Evolutionary conservation across 2,329 filamentous ascomycete genomes (phyloP).

Genomic region (Pseudopyricularia cyperi): DNA sequence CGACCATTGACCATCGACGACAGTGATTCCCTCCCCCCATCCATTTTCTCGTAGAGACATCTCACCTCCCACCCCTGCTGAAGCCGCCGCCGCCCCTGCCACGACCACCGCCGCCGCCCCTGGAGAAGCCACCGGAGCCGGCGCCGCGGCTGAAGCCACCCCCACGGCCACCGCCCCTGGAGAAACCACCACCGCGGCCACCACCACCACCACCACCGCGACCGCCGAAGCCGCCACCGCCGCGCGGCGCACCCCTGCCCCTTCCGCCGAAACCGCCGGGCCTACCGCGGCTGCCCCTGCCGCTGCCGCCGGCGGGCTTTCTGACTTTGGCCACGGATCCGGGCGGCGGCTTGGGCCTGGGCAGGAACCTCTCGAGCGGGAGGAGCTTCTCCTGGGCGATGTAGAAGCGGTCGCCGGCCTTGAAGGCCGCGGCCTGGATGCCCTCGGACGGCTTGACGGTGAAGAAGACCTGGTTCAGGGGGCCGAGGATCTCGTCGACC

Average conservation of each 20-base stretch:
- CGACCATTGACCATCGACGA: background rate
- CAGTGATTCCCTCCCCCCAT: background rate
- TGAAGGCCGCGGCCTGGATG: constrained; percentile 90
- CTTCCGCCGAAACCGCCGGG: constrained; percentile 25
- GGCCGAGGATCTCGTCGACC: constrained; percentile 94
- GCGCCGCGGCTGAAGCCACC: constrained; percentile 14
- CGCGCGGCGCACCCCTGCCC: constrained; percentile 15
- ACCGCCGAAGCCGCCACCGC: constrained; percentile 17
- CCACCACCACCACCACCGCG: constrained; percentile 11
- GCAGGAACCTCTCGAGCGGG: constrained; percentile 89
- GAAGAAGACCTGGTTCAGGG: constrained; percentile 97
- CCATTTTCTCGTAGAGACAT: background rate
- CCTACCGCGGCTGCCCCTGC: constrained; percentile 24
- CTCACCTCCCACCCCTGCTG: constrained; percentile 5
- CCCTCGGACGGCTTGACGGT: constrained; percentile 95
- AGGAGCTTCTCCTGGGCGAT: constrained; percentile 90
- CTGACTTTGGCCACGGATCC: constrained; percentile 40
- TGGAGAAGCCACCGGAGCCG: constrained; percentile 16
- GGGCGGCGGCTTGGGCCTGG: constrained; percentile 69
- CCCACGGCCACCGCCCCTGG: constrained; percentile 16
- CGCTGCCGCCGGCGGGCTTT: constrained; percentile 53
- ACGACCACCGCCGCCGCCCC: constrained; percentile 14
- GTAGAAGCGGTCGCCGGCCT: constrained; percentile 93
- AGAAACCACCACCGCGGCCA: constrained; percentile 10
- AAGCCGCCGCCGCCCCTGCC: constrained; percentile 16